Evolutionary conservation across 202 grass and related monocot species (phyloP).

Genomic region (Elaeis oleifera): DNA sequence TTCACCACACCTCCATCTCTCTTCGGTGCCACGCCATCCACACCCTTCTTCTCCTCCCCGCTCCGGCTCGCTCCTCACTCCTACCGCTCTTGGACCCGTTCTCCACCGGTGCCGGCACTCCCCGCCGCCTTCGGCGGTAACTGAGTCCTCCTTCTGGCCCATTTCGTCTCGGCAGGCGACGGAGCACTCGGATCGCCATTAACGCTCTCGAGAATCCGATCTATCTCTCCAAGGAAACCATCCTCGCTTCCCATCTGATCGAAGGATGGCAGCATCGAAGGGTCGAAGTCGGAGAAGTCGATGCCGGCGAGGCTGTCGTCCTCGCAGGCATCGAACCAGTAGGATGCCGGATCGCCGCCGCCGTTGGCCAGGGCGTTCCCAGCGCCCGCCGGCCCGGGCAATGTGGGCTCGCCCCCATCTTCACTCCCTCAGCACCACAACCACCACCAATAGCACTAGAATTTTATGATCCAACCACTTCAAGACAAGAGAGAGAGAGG

Average conservation of each 20-base stretch:
- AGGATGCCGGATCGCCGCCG: constrained; percentile 31
- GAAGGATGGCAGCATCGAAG: constrained; percentile 46
- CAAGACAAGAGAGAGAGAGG: constrained; percentile 34
- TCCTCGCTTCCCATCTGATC: constrained; percentile 42
- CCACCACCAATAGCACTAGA: background rate
- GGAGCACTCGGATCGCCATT: constrained; percentile 38
- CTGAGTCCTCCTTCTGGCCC: background rate
- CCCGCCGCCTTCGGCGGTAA: background rate
- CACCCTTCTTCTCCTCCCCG: constrained; percentile 14
- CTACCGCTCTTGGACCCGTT: constrained; percentile 23
- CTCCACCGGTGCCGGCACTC: constrained; percentile 19
- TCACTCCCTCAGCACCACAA: constrained; percentile 31
- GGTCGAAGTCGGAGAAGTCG: constrained; percentile 73
- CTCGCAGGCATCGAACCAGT: constrained; percentile 96
- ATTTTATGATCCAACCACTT: constrained; percentile 4
- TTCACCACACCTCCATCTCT: constrained; percentile 32
- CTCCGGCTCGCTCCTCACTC: constrained; percentile 5
- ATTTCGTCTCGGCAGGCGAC: background rate
- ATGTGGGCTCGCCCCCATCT: constrained; percentile 25
- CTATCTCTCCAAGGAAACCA: constrained; percentile 89
- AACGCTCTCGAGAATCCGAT: constrained; percentile 86
- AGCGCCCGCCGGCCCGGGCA: constrained; percentile 29
- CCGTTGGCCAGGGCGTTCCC: constrained; percentile 6
- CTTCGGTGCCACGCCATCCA: background rate
- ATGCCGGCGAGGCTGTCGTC: constrained; percentile 63